Conservation (phyloP, 176 grass and related monocot genomes). For the Oryza rufipogon region DNA sequence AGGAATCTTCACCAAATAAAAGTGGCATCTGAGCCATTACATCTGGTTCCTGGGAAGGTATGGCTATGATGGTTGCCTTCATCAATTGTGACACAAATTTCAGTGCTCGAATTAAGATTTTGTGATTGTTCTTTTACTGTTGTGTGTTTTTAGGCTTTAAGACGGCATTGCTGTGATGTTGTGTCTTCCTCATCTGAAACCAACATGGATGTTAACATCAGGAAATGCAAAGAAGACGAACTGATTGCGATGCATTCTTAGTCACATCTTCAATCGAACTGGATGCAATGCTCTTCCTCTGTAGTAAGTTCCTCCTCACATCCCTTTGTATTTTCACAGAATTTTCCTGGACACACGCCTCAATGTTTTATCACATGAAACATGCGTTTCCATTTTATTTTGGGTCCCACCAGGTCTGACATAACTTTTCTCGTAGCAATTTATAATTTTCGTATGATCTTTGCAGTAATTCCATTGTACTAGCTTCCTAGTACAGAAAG, state of each 20-base stretch:
- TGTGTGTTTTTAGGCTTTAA: conserved; percentile 60
- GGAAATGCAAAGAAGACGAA: conserved; percentile 89
- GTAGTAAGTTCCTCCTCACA: neutral
- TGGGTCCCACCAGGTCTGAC: neutral
- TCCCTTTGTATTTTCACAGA: conserved; percentile 14
- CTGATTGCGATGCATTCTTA: conserved; percentile 77
- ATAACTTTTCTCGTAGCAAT: neutral
- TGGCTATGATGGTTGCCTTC: conserved; percentile 8
- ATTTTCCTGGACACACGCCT: neutral
- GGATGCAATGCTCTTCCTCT: conserved; percentile 2
- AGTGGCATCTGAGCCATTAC: conserved; percentile 52
- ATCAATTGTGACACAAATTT: conserved; percentile 13
- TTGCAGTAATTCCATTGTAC: neutral
- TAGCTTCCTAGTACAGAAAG: neutral
- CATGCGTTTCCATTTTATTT: conserved; percentile 13
- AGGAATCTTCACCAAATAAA: conserved; percentile 53
- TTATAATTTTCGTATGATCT: neutral
- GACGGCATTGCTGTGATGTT: conserved; percentile 87
- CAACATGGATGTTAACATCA: conserved; percentile 68
- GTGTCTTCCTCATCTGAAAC: conserved; percentile 62
- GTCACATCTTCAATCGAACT: conserved; percentile 23
- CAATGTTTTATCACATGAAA: neutral
- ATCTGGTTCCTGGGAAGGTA: conserved; percentile 70
- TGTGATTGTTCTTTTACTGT: conserved; percentile 9
- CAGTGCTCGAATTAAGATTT: neutral